Evolutionary conservation across 2,329 filamentous ascomycete genomes (phyloP).

Genomic region (Sodiomyces alkalinus): DNA sequence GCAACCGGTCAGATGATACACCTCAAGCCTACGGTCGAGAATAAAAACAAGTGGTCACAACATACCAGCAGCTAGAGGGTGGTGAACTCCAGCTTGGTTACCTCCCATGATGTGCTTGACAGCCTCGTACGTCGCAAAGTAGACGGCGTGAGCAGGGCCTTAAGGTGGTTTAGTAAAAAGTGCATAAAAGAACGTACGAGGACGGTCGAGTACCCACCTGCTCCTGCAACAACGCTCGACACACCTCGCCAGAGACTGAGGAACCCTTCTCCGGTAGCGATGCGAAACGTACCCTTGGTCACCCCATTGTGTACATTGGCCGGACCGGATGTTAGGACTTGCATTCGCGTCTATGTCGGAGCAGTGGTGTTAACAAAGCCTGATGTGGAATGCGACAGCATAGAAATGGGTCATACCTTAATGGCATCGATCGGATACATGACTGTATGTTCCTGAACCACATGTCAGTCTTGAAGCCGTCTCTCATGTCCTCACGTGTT

Average conservation of each 20-base stretch:
- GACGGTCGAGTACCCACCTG: too few relatives aligned
- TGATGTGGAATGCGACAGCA: too few relatives aligned
- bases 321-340: slow-evolving; percentile 75
- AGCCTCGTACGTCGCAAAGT: slow-evolving; percentile 95
- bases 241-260: slow-evolving; percentile 91
- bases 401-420: slow-evolving; percentile 71
- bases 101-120: slow-evolving; percentile 95
- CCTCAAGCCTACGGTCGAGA: background rate
- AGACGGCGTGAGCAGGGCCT: slow-evolving; percentile 95
- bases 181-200: too few relatives aligned
- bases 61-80: slow-evolving; percentile 83
- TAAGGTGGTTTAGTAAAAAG: too few relatives aligned
- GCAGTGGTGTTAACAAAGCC: too few relatives aligned
- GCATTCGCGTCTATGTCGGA: slow-evolving; percentile 93
- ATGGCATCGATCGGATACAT: slow-evolving; percentile 98
- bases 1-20: background rate
- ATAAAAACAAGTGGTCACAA: slow-evolving; percentile 2
- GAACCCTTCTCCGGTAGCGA: slow-evolving; percentile 78
- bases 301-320: slow-evolving; percentile 78
- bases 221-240: slow-evolving; percentile 89
- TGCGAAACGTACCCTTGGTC: slow-evolving; percentile 82
- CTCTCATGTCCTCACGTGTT: too few relatives aligned
- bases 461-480: slow-evolving; percentile 8
- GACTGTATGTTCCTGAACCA: slow-evolving; percentile 75
- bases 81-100: slow-evolving; percentile 74